Evolutionary conservation across 148 eudicot species (phyloP), one percentile per base, ranked within the genome.

Genomic region (Silene uniflora): DNA sequence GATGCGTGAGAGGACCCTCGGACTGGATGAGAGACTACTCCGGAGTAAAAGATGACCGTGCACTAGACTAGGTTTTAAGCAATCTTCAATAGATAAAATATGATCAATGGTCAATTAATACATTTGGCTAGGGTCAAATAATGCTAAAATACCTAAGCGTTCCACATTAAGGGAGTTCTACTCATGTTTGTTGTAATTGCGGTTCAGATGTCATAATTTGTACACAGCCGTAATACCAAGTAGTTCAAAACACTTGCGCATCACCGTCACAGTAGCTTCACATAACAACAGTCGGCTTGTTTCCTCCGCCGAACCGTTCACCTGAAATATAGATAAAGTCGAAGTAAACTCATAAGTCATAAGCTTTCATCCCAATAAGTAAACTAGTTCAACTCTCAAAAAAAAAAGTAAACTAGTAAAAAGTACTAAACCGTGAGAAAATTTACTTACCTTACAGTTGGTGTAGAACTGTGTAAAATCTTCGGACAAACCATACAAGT

Each of bases 241-340:
- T 44, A 94, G 78, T 71, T 91, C 82, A 80, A 92, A 92, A 70
- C 98, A 92, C 71, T 88, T 83, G 70, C 93, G 86, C 96, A 92
- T 92, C 17, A 92, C 98, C 25, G 88, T 80, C 14, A 92, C 93
- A 19, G 97, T 90, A 3, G 96, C 97, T 81, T 95, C 98, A 65
- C 98, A 92, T 19, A 95, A 71, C 85, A 92, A 79, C 23, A 95
- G 90, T 52, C 97, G 77, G 77, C 98, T 95, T 0, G 88, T 77
- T 85, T 92, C 96, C 87, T 92, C 89, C 1, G 87, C 76, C 42
- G 97, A 86, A 27, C 91, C 96, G 59, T 81, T 82, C 7, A 95
- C 97, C 98, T 95, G 87, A 70, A 67, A 62, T 58, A 25, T 71
- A 0, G 25, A 12, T 13, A 39, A 29, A 29, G 35, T 39, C 44